phyloP scores from a whole-genome alignment of 306 rosid species.

The Glycine tomentella region DNA sequence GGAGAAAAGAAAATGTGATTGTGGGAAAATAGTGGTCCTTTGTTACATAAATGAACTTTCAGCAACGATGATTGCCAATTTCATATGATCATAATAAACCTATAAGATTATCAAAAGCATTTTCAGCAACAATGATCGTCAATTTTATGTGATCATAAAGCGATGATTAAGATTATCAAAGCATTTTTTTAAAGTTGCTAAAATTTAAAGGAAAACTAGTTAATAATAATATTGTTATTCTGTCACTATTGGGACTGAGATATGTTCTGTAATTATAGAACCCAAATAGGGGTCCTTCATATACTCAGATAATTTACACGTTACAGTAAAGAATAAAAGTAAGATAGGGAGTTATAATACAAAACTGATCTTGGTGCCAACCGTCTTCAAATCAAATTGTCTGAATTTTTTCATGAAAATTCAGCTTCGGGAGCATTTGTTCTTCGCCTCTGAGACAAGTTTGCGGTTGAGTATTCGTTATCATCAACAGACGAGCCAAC shows the following conservation, averaged over 20 bases:
- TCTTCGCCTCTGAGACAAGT: conserved; percentile 61
- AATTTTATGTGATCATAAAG: not conserved
- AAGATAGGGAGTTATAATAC: conserved; percentile 20
- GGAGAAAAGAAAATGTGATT: no score
- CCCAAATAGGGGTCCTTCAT: conserved; percentile 56
- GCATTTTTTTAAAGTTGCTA: not conserved
- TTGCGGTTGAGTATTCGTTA: conserved; percentile 58
- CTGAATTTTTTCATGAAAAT: conserved; percentile 40
- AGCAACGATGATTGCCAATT: no score
- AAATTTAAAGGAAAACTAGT: not conserved
- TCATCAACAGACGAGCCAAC: conserved; percentile 57
- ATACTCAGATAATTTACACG: conserved; percentile 45
- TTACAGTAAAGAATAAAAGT: not conserved
- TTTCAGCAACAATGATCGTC: not conserved
- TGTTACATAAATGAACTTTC: no score
- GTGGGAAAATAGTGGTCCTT: no score
- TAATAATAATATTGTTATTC: conserved; percentile 9
- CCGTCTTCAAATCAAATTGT: no score
- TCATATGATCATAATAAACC: no score
- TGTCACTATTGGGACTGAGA: not conserved
- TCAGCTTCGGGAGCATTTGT: conserved; percentile 58
- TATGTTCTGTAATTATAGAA: conserved; percentile 19
- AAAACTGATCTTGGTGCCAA: conserved; percentile 39
- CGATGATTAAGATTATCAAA: not conserved
- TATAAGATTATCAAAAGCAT: no score